Base-by-base conservation (phyloP, 768 basidiomycete genomes). In the Strobilomyces confusus region DNA sequence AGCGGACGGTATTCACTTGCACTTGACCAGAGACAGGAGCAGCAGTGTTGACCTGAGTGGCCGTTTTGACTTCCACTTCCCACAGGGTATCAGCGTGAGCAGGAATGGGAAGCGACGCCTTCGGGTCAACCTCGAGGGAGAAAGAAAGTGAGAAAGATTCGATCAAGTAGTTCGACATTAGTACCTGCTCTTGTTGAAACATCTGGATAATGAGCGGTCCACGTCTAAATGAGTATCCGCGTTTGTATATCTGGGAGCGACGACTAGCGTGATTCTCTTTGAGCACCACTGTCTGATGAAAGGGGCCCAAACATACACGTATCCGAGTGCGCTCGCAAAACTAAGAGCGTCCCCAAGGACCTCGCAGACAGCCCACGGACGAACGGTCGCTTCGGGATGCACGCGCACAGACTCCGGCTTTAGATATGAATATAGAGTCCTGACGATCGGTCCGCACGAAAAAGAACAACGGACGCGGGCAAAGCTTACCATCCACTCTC, bases 21-120 rank as follows among this genome's bases (percentile, higher is more conserved):
- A 66, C 58, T 40, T 71, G 68, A 19, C 68, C 65, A 29, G 52
- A 44, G 32, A 48, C 53, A 26, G 67, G 54, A 22, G 60, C 67
- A 0, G 84, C 87, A 53, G 88, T 89, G 15, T 86, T 81, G 41
- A 88, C 82, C 7, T 91, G 91, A 3, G 77, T 75, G 2, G 89
- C 87, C 1, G 90, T 90, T 67, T 88, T 91, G 46, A 91, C 89
- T 72, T 92, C 87, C 34, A 93, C 89, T 65, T 92, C 86, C 90
- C 90, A 93, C 6, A 89, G 75, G 0, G 89, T 88, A 59, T 89
- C 88, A 9, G 82, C 71, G 51, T 88, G 86, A n/a, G 87, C 87
- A 34, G 87, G 84, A 42, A 84, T 84, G 0, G 87, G 84, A 58
- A 84, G 81, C 49, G 84, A 84, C 5, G 87, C 89, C 69, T 80